A percentile compares a stretch with the other conserved stretches of the same genome.
These are phyloP conservation scores for Gossypium thurberi DNA, from an alignment of 345 rosid genomes.

Conservation along the genomic window DNA sequence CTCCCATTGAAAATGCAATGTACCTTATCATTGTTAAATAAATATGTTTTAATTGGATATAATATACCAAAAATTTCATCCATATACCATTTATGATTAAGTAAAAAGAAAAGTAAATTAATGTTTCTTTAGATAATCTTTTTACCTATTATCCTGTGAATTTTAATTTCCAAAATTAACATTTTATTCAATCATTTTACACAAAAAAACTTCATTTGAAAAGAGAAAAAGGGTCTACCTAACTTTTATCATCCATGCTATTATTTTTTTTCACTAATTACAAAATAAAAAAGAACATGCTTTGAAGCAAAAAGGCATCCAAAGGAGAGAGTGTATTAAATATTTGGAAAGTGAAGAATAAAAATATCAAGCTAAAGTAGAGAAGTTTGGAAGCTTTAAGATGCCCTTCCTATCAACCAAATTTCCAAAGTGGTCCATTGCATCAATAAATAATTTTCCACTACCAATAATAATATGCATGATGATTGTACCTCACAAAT, in stretches of 20 bases:
- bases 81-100: too few relatives aligned
- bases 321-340: neutral
- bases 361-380: neutral
- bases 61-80: too few relatives aligned
- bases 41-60: too few relatives aligned
- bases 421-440: neutral
- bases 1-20: fast-evolving
- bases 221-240: neutral
- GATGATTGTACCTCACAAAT: neutral
- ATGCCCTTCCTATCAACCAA: neutral
- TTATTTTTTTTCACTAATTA: neutral
- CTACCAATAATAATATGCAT: conserved; percentile 1
- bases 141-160: too few relatives aligned
- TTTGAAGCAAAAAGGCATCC: neutral
- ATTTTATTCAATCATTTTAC: neutral
- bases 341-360: neutral
- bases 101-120: too few relatives aligned
- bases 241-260: too few relatives aligned
- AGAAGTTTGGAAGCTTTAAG: neutral
- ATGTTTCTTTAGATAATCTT: too few relatives aligned
- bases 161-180: neutral
- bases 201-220: neutral
- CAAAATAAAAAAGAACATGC: neutral
- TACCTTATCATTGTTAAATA: too few relatives aligned
- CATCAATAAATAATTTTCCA: neutral